phyloP scores from a whole-genome alignment of 2,329 filamentous ascomycete species.

The Clarireedia sp. region DNA sequence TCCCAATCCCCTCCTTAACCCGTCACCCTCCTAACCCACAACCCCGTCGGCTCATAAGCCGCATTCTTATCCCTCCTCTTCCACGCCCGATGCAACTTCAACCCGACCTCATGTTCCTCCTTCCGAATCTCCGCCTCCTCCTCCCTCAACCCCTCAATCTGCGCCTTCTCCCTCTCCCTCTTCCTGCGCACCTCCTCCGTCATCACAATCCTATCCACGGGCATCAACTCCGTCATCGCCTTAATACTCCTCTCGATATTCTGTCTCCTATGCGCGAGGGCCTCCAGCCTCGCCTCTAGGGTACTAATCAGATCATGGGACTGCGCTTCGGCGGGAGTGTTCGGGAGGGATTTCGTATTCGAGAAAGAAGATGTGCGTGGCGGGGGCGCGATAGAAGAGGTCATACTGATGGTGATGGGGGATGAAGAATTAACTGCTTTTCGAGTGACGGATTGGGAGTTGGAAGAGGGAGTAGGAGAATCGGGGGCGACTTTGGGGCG shows the following conservation, averaged over 20 bases:
- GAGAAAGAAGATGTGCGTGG: background rate
- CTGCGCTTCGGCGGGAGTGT: constrained; percentile 50
- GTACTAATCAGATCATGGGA: constrained; percentile 57
- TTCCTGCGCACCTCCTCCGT: constrained; percentile 57
- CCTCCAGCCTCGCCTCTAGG: constrained; percentile 57
- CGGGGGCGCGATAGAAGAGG: constrained; percentile 7
- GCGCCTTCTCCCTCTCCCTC: constrained; percentile 47
- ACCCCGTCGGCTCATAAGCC: constrained; percentile 54
- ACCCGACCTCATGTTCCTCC: constrained; percentile 70
- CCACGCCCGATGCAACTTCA: constrained; percentile 66
- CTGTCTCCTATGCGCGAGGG: constrained; percentile 56
- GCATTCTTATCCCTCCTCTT: constrained; percentile 65
- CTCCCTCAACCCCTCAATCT: constrained; percentile 55
- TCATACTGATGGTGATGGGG: constrained; percentile 27
- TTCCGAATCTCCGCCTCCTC: constrained; percentile 67
- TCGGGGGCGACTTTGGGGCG: constrained; percentile 19
- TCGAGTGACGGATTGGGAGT: constrained; percentile 15
- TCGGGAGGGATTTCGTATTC: constrained; percentile 53
- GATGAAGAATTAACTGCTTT: constrained; percentile 23
- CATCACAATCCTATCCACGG: constrained; percentile 58
- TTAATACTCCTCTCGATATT: constrained; percentile 67
- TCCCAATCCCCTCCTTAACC: constrained; percentile 34
- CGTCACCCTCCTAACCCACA: constrained; percentile 76
- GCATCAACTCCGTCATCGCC: constrained; percentile 73
- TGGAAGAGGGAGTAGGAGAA: constrained; percentile 1